Evolutionary conservation across 805 yeast species (phyloP), one percentile per base, ranked within the genome.

Genomic region (Candida ipomoeae): DNA sequence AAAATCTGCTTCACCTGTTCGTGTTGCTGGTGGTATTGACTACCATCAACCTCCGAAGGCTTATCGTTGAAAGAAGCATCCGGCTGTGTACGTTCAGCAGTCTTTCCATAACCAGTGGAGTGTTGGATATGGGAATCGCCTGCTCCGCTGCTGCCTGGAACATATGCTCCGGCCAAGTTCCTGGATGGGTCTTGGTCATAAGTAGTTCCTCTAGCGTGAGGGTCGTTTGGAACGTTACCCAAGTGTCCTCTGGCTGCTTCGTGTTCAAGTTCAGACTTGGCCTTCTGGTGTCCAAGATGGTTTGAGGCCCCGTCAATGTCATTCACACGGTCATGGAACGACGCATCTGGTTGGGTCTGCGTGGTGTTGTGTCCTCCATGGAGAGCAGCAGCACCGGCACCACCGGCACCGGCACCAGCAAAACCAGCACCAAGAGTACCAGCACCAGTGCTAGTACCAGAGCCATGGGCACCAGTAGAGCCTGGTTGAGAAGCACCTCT

Each of bases 231-330:
- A 4, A 53, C 38, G 36, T 48, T 50, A 2, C 51, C 57, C 49
- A 54, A 41, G 10, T 48, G 15, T 26, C 55, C 57, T 17, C 38
- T 18, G 18, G 38, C 50, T 11, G 55, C 57, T n/a, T 46, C 46
- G 14, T 36, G 40, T 31, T 52, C 55, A 14, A 54, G 47, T 18
- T 32, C 35, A 11, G 46, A 33, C 44, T 46, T 50, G 29, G 48
- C 54, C 21, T 48, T 21, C 46, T 50, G 48, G 40, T 53, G 55
- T 6, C 29, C 45, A 23, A 18, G 32, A 34, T 52, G 57, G 48
- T 49, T 44, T 7, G 21, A 10, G 20, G 44, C 47, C 6, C 55
- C 55, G n/a, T 52, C 54, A 8, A 49, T 44, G 17, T 52, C 55
- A 11, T 45, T 34, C n/a, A 13, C 41, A 6, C 44, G 37, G 32